Conservation (phyloP, 1,139 yeast species). For the Magnusiomyces ingens region DNA sequence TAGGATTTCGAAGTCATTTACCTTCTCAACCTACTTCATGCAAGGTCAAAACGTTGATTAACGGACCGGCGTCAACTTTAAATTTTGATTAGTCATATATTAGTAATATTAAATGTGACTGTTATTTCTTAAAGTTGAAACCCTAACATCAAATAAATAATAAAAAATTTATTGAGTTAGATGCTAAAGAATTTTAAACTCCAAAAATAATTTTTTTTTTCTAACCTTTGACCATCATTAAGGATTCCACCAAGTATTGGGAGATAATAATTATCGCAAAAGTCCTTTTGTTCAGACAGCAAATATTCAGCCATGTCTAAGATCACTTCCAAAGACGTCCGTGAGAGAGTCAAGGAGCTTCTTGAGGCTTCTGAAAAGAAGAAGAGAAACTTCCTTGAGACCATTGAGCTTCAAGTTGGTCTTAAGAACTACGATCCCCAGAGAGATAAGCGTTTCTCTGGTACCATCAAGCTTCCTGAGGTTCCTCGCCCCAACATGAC, state of each 20-base stretch:
- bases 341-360: constrained; percentile 93
- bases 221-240: constrained; percentile 11
- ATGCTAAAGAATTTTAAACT: neutral
- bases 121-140: neutral
- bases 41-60: no score
- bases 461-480: constrained; percentile 96
- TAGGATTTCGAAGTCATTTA: no score
- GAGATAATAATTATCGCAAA: constrained; percentile 30
- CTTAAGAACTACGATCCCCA: constrained; percentile 99
- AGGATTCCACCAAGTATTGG: constrained; percentile 30
- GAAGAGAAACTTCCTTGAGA: constrained; percentile 99
- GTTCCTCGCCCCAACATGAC: constrained; percentile 99
- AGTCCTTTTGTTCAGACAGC: constrained; percentile 15
- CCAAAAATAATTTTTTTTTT: neutral
- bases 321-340: constrained; percentile 86
- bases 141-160: neutral
- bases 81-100: no score
- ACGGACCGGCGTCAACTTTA: no score
- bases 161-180: no score
- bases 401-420: constrained; percentile 99
- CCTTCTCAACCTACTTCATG: no score
- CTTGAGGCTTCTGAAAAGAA: constrained; percentile 93
- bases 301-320: constrained; percentile 64
- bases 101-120: neutral
- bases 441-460: constrained; percentile 99